Evolutionary conservation across 306 rosid species (phyloP), one percentile per base, ranked within the genome.

Genomic region (Hippophae gyantsensis): DNA sequence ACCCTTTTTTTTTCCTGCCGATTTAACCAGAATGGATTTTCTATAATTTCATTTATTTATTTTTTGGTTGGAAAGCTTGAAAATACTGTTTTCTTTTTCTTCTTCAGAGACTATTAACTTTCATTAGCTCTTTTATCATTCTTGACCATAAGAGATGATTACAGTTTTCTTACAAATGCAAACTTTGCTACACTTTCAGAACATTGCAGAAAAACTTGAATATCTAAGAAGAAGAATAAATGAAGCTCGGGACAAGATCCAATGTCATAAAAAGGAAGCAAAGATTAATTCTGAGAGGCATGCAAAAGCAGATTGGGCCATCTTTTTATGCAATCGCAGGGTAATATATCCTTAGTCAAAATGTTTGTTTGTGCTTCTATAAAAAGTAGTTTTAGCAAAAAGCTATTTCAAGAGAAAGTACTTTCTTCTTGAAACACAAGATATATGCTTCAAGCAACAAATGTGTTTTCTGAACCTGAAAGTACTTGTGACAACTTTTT

Each of bases 301-400:
- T 6, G 51, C 80, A 23, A 86, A 81, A 81, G 97, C 97, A 9
- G 79, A 82, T 74, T 76, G 93, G 83, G 80, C 83, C 54, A 79
- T 90, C 72, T 69, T 63, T 63, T 66, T 90, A 60, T 80, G 90
- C 74, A 77, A 65, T 54, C 66, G 57, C 7, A 63, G 86, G 81
- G 97, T 84, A 80, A 58, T 40, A 42, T 50, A 57, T 42, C 13
- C 11, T 44, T 23, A 32, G 38, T 32, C 38, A 32, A 32, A 32
- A 32, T 32, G 38, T 32, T 32, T 32, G 38, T 32, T 32, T 32
- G 38, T 32, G 38, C 38, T 32, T 32, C 38, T 32, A 32, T 4
- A 32, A 32, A 32, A 32, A 32, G 38, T 32, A 32, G 38, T 2
- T 32, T 32, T 32, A 32, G 38, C 38, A 32, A 32, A 32, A 32